Conservation (phyloP, 2,329 filamentous ascomycete genomes). For the Talaromyces albobiverticillius region DNA sequence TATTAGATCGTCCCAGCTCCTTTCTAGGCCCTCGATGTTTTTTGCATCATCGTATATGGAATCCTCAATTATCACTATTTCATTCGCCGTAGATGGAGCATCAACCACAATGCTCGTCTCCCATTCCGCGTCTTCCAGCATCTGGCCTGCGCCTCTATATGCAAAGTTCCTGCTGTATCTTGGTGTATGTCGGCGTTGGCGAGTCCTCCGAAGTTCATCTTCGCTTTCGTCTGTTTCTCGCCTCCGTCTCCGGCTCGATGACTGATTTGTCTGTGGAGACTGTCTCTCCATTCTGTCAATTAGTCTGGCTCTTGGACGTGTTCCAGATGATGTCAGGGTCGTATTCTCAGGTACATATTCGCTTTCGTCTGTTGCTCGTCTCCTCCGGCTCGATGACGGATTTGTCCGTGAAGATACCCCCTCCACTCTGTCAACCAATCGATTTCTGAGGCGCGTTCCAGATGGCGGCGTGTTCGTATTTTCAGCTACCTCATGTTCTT, state of each 20-base stretch:
- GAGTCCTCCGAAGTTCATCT: background rate
- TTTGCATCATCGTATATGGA: slow-evolving; percentile 5
- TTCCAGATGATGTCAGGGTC: background rate
- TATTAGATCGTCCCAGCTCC: slow-evolving; percentile 7
- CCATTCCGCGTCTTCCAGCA: slow-evolving; percentile 4
- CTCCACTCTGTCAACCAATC: too few species aligned
- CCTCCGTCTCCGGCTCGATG: background rate
- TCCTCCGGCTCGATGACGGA: too few species aligned
- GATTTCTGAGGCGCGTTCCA: background rate
- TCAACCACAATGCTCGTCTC: background rate
- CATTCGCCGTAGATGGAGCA: background rate
- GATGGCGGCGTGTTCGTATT: background rate
- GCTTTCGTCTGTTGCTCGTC: too few species aligned
- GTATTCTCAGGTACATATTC: background rate
- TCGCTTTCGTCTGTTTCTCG: background rate
- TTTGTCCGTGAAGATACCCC: too few species aligned
- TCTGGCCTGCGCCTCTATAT: background rate
- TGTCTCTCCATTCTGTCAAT: background rate
- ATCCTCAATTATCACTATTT: background rate
- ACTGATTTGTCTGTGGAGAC: background rate
- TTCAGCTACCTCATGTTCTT: background rate
- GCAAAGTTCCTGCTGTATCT: background rate
- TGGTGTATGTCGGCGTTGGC: background rate
- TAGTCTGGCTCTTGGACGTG: background rate
- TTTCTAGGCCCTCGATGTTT: slow-evolving; percentile 3